Base-by-base conservation (phyloP, 2,329 filamentous ascomycete species). In the Zarea fungicola region DNA sequence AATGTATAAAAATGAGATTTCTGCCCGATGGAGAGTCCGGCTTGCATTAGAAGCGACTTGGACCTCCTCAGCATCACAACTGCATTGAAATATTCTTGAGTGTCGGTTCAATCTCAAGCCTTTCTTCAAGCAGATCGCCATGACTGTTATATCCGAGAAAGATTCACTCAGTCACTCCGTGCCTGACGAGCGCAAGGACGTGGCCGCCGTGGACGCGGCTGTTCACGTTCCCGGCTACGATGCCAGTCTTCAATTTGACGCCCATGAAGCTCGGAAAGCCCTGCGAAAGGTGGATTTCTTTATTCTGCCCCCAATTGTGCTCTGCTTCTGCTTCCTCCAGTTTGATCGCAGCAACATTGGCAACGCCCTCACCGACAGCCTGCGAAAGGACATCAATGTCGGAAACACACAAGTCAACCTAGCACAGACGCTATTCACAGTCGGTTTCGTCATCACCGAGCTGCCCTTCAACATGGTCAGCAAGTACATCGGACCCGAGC, bases 401-500 rank as follows among this genome's bases (percentile, higher is more conserved):
- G 68, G 65, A 1, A 76, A 75, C 29, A 67, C 73, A 43, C 69
- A 78, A 41, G 70, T 78, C 55, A 79, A 78, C 44, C 54, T 76
- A 7, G 75, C 76, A 0, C 69, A 75, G n/a, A 74, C 75, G 45
- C 63, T 80, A 16, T 65, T 76, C 10, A 73, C 71, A 0, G 67
- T 71, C 2, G 75, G 74, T 1, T 76, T 78, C 37, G 69, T 78
- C 8, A 55, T 78, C 5, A 66, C 69, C 5, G 67, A 75, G 46
- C 7, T 63, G 0, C 61, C 61, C 0, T 63, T 62, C 50, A 63
- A 63, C 36, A 46, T 63, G 36, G 56, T 62, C 32, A 61, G 59
- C 49, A 57, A 55, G 18, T 56, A 55, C 32, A 55, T 62, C 3
- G 61, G 61, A 0, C 59, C 61, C 0, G 59, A 62, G 18, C 14